phyloP scores from a whole-genome alignment of 345 rosid species.

The Boechera retrofracta region DNA sequence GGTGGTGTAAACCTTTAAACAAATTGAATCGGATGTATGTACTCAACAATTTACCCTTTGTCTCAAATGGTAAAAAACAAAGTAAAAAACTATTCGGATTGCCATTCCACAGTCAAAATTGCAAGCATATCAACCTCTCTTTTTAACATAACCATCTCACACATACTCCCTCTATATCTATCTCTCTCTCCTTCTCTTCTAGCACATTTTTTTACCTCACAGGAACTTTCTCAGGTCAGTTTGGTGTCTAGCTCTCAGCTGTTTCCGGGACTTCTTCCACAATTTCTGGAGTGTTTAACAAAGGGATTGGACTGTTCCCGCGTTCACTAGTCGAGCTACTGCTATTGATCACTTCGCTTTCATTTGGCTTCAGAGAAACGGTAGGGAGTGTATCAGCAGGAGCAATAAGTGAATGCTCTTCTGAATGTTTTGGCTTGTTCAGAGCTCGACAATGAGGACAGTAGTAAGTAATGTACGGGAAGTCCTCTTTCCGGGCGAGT shows the following conservation, averaged over 20 bases:
- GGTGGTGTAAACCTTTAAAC: too few relatives aligned
- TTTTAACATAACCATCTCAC: not conserved
- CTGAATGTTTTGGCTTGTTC: conserved; percentile 64
- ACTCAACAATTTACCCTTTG: not conserved
- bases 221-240: not conserved
- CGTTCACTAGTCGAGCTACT: conserved; percentile 36
- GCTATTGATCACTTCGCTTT: conserved; percentile 26
- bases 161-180: not conserved
- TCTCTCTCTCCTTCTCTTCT: not conserved
- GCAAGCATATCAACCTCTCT: conserved; percentile 12
- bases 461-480: conserved; percentile 69
- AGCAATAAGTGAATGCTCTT: conserved; percentile 40
- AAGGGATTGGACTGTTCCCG: conserved; percentile 35
- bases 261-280: conserved; percentile 15
- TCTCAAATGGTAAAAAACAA: not conserved
- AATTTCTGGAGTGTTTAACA: conserved; percentile 19
- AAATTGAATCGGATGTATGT: not conserved
- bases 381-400: not conserved
- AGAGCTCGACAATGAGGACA: conserved; percentile 89
- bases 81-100: not conserved
- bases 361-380: conserved; percentile 26
- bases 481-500: conserved; percentile 84
- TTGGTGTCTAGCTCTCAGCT: conserved; percentile 17
- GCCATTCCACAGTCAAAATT: conserved; percentile 32
- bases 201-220: conserved; percentile 21